Percentiles rank a stretch among this genome's conserved stretches.
These are phyloP conservation scores for Suhomyces sp. DNA, from an alignment of 805 yeast genomes.

Conservation along the genomic window DNA sequence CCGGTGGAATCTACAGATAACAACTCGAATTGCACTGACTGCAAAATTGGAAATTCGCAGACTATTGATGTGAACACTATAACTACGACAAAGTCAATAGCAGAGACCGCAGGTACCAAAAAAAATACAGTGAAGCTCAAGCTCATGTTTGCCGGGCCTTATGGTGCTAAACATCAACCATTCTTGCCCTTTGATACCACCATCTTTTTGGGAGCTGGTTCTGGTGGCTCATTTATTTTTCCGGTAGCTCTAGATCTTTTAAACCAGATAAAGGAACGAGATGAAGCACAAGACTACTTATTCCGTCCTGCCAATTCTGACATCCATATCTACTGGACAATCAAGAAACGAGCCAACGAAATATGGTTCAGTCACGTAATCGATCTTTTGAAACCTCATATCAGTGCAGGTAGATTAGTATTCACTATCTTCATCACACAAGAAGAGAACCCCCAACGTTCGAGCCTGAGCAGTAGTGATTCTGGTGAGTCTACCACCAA, in stretches of 20 bases:
- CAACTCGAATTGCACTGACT: background rate
- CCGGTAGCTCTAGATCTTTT: slow-evolving; percentile 45
- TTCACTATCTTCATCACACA: slow-evolving; percentile 30
- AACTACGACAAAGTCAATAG: background rate
- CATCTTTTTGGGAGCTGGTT: slow-evolving; percentile 41
- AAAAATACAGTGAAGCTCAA: slow-evolving; percentile 21
- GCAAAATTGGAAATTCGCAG: background rate
- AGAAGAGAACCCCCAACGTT: slow-evolving; percentile 8
- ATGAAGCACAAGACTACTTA: slow-evolving; percentile 27
- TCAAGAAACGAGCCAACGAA: slow-evolving; percentile 22
- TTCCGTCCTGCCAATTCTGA: slow-evolving; percentile 26
- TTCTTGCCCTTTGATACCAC: slow-evolving; percentile 40
- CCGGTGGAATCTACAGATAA: background rate
- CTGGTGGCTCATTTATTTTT: slow-evolving; percentile 46
- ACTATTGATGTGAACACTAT: background rate
- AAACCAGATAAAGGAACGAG: slow-evolving; percentile 22
- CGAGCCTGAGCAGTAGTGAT: background rate
- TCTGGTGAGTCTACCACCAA: background rate
- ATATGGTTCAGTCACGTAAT: slow-evolving; percentile 38
- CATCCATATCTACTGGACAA: slow-evolving; percentile 34
- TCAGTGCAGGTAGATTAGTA: slow-evolving; percentile 18
- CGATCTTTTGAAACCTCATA: slow-evolving; percentile 24
- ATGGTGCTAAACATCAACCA: slow-evolving; percentile 42
- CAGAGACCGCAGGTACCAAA: background rate
- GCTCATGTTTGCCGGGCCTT: slow-evolving; percentile 45